These are phyloP conservation scores for Picea glauca DNA, from an alignment of 75 land plant genomes.

Conservation along the genomic window DNA sequence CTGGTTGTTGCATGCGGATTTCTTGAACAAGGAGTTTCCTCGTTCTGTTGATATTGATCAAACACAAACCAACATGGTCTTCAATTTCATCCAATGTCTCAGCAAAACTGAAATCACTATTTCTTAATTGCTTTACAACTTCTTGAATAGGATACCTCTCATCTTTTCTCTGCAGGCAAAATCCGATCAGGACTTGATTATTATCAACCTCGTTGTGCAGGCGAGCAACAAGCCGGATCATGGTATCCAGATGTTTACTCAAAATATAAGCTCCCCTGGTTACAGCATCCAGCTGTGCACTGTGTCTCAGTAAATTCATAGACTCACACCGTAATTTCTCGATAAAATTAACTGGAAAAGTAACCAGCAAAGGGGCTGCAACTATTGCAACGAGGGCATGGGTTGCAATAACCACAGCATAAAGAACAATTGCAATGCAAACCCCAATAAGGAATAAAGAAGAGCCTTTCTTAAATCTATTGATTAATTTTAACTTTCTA, in stretches of 20 bases:
- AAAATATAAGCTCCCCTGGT: conserved; percentile 44
- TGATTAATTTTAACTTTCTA: too few species aligned
- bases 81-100: conserved; percentile 60
- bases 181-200: conserved; percentile 12
- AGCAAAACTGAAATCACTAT: conserved; percentile 16
- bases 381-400: too few species aligned
- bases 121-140: conserved; percentile 35
- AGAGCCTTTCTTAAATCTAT: too few species aligned
- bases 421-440: too few species aligned
- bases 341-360: neutral
- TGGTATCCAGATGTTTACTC: conserved; percentile 47
- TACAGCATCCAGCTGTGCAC: conserved; percentile 46
- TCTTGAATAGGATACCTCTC: conserved; percentile 33
- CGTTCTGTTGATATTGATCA: conserved; percentile 49
- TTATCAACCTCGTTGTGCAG: conserved; percentile 43
- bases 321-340: neutral
- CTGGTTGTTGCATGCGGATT: conserved; percentile 1
- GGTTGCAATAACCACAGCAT: too few species aligned
- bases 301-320: neutral
- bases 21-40: conserved; percentile 32
- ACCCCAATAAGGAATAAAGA: too few species aligned
- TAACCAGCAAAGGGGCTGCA: too few species aligned
- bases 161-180: conserved; percentile 18
- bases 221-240: conserved; percentile 47
- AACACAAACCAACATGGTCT: conserved; percentile 46